Conservation (phyloP, 1,139 yeast species). For the Sugiyamaella japonica region DNA sequence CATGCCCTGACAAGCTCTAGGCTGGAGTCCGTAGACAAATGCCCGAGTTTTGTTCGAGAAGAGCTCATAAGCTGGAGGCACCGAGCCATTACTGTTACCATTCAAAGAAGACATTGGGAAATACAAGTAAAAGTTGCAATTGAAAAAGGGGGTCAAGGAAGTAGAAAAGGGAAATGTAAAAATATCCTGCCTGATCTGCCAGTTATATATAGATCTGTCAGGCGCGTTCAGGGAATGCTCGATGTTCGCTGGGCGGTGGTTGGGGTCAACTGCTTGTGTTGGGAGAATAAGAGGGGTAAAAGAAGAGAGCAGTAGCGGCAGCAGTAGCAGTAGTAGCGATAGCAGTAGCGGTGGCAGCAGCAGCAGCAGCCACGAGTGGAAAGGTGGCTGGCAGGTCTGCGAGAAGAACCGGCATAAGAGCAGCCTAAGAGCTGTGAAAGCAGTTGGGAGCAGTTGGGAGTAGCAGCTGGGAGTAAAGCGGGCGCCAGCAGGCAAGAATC, state of each 20-base stretch:
- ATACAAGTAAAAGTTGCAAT: background rate
- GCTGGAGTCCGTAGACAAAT: constrained; percentile 47
- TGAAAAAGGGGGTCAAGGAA: background rate
- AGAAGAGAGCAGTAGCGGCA: background rate
- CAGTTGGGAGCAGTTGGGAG: too few species aligned
- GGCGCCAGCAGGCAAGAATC: too few species aligned
- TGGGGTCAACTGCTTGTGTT: constrained; percentile 15
- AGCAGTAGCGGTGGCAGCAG: too few species aligned
- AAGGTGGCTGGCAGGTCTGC: too few species aligned
- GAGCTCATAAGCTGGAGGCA: constrained; percentile 39
- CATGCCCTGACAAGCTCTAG: constrained; percentile 52
- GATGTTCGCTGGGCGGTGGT: background rate
- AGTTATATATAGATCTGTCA: background rate
- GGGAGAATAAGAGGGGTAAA: constrained; percentile 5
- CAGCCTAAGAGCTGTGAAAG: too few species aligned
- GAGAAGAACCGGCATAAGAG: too few species aligned
- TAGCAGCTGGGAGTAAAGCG: too few species aligned
- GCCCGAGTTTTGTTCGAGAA: constrained; percentile 48
- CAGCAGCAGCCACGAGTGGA: too few species aligned
- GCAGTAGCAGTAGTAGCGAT: too few species aligned
- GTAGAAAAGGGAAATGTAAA: background rate
- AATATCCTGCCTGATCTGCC: constrained; percentile 5
- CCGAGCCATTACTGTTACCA: constrained; percentile 13
- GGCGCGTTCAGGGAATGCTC: background rate
- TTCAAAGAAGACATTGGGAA: constrained; percentile 15